These are phyloP conservation scores for Chlorella vulgaris DNA, from an alignment of 139 green algal species.

Conservation along the genomic window DNA sequence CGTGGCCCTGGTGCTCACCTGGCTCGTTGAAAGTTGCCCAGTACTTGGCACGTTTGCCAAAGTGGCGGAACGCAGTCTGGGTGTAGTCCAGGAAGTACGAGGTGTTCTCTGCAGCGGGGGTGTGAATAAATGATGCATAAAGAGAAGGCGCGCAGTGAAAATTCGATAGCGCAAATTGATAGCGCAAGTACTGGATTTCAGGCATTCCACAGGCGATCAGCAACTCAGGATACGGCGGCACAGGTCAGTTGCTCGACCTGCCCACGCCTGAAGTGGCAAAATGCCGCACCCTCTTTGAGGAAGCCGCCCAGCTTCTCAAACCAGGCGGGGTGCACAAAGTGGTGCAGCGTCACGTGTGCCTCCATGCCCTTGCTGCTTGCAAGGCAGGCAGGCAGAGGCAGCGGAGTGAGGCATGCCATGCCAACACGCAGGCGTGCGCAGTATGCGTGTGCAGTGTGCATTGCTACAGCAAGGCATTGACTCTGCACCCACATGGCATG, in stretches of 20 bases:
- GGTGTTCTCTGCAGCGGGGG: constrained; percentile 67
- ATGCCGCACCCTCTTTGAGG: constrained; percentile 43
- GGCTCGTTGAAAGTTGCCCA: constrained; percentile 93
- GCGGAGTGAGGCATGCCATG: too few relatives aligned
- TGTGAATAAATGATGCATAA: neutral
- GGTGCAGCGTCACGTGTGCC: constrained; percentile 82
- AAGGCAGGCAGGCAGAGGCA: neutral
- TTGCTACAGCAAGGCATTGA: too few relatives aligned
- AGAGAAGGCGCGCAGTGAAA: neutral
- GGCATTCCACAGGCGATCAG: too few relatives aligned
- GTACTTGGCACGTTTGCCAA: constrained; percentile 61
- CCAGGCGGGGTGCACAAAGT: constrained; percentile 85
- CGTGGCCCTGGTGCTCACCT: constrained; percentile 43
- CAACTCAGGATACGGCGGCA: too few relatives aligned
- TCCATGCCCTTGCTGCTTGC: constrained; percentile 63
- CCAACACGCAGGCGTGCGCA: neutral
- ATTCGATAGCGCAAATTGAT: neutral
- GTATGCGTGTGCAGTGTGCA: too few relatives aligned
- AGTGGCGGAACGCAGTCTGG: constrained; percentile 61
- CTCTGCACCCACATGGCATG: neutral
- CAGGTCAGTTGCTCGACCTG: too few relatives aligned
- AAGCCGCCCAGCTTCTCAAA: constrained; percentile 86
- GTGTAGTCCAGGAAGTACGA: constrained; percentile 74
- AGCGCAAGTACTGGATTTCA: too few relatives aligned
- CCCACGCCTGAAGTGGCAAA: too few relatives aligned